Base-by-base conservation (phyloP, 768 basidiomycete species). In the Kwoniella heveanensis region DNA sequence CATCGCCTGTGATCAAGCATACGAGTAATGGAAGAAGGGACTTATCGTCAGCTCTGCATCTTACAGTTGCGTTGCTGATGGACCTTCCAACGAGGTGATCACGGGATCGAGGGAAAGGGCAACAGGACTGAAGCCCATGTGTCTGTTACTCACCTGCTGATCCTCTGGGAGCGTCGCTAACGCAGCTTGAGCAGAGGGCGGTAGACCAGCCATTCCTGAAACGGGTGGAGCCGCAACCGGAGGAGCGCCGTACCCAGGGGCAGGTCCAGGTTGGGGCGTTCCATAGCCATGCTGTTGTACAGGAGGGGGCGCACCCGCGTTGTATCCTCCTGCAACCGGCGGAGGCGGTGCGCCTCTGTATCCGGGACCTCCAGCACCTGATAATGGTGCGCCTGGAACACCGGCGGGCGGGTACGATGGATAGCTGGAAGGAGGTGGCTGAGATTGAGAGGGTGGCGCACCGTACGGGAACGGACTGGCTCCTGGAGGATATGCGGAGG, bases 1-100 rank as follows among this genome's bases (percentile, higher is more conserved):
- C 87, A 95, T 90, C 47, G 47, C 25, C 47, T 57, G 22, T 22
- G 22, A 8, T 49, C 22, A 22, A 8, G 46, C 7, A 49, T 19
- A 49, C 71, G 81, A 44, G 54, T 30, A 50, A 13, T 13, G 7
- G 32, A 36, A 36, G 13, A 36, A 36, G 53, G n/a, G n/a, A n/a
- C n/a, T n/a, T n/a, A n/a, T n/a, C n/a, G n/a, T 72, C 58, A 80
- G 67, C 68, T 57, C 54, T 64, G 27, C 47, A 63, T 51, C 25
- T 5, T 39, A n/a, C n/a, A n/a, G n/a, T n/a, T n/a, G n/a, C n/a
- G n/a, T n/a, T n/a, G n/a, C n/a, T n/a, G n/a, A n/a, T n/a, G n/a
- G n/a, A n/a, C n/a, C n/a, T n/a, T n/a, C n/a, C n/a, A n/a, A n/a
- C n/a, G n/a, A n/a, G n/a, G n/a, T n/a, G n/a, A n/a, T n/a, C n/a